phyloP scores from a whole-genome alignment of 805 yeast species.

The Starmerella powellii region DNA sequence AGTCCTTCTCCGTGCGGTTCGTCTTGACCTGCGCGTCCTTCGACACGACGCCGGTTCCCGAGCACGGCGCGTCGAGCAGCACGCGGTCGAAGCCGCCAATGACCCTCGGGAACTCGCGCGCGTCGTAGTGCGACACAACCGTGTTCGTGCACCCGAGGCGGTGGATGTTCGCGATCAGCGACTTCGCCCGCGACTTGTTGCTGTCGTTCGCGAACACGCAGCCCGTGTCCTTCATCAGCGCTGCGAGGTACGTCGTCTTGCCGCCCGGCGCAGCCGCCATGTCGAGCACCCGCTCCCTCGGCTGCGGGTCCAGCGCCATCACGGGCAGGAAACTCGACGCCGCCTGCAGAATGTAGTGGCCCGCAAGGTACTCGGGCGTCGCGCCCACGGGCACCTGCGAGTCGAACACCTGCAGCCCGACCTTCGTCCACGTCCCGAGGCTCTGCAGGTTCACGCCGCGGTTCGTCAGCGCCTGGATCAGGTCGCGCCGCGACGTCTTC shows the following conservation, averaged over 20 bases:
- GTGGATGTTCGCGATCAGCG: conserved; percentile 92
- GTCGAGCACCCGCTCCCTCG: conserved; percentile 86
- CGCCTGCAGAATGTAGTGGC: conserved; percentile 95
- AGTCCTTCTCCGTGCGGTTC: conserved; percentile 89
- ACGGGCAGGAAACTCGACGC: conserved; percentile 97
- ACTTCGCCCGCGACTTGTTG: conserved; percentile 90
- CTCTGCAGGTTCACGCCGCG: conserved; percentile 97
- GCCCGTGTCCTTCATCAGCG: conserved; percentile 96
- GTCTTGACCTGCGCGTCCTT: conserved; percentile 92
- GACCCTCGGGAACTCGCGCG: conserved; percentile 94
- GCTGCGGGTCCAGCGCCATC: conserved; percentile 96
- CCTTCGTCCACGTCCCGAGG: conserved; percentile 95
- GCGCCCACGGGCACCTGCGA: conserved; percentile 99
- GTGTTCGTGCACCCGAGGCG: conserved; percentile 94
- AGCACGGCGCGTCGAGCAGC: conserved; percentile 94
- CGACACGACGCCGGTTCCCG: conserved; percentile 98
- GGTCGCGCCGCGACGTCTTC: conserved; percentile 85
- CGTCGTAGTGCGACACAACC: conserved; percentile 94
- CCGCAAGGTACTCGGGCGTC: conserved; percentile 96
- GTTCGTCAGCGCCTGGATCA: conserved; percentile 88
- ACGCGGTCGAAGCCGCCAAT: conserved; percentile 97
- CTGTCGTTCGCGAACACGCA: conserved; percentile 95
- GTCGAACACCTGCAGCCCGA: conserved; percentile 92
- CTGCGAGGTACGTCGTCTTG: conserved; percentile 87
- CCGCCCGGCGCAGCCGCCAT: conserved; percentile 99